Evolutionary conservation across 306 rosid species (phyloP), one percentile per base, ranked within the genome.

Genomic region (Lathyrus sativus): DNA sequence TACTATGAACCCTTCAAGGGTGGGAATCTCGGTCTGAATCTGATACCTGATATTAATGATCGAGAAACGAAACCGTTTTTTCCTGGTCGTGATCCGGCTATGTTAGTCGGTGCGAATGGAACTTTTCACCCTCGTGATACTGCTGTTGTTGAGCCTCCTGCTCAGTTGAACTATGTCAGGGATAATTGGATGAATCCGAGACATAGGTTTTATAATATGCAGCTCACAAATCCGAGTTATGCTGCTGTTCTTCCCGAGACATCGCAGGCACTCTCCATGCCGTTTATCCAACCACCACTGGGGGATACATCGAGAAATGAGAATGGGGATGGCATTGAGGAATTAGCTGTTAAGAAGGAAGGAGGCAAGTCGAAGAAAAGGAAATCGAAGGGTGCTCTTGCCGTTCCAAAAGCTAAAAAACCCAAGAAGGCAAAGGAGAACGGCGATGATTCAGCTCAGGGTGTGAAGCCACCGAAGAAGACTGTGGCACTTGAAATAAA

Each of bases 1-100:
- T 92, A 86, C 65, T 92, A 90, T 81, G 98, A 92, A 73, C 86
- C 96, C 43, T 86, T 86, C 68, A 92, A 88, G 67, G 89, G 89
- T 22, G 89, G 91, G 28, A 95, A 90, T 74, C 96, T 90, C 31
- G 89, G 96, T 51, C 88, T 92, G 67, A 96, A 90, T 84, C 98
- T 92, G 72, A 88, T 92, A 96, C 81, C 98, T 45, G 78, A 85
- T 60, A 89, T 92, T 82, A 76, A 79, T 9, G 96, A 92, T 66
- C 89, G 87, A 4, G 98, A 88, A 76, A 77, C 86, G 0, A 92
- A 92, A 41, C 68, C 91, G 19, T 90, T 73, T 80, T 50, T 86
- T 19, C 80, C 89, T 2, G 96, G 91, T 42, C 96, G 96, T 11
- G 91, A 89, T 67, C 85, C 92, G 4, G 9, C 82, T 1, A 77